Evolutionary conservation across 139 green algal species (phyloP).

Genomic region (Raphidocelis subcapitata): DNA sequence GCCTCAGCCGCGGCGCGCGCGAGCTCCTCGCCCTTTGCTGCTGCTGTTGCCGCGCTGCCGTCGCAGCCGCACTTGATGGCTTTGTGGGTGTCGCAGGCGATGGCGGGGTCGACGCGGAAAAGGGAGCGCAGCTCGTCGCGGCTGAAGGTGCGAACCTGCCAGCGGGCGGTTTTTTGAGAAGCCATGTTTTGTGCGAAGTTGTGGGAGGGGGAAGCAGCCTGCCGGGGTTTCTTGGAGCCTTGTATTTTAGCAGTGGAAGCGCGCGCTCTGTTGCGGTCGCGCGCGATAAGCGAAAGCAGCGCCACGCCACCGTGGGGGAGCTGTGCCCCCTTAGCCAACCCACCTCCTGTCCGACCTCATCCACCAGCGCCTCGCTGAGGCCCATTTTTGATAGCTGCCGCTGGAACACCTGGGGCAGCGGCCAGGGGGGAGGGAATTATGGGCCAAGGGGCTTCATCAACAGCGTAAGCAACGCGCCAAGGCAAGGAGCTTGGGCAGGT

Average conservation of each 20-base stretch:
- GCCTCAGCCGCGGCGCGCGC: neutral
- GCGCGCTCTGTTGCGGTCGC: no score
- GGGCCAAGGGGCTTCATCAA: neutral
- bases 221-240: no score
- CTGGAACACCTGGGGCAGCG: slow-evolving; percentile 77
- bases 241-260: no score
- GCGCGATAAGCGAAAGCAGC: no score
- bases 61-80: slow-evolving; percentile 63
- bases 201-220: no score
- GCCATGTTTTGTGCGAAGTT: no score
- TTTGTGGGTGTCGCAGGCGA: slow-evolving; percentile 55
- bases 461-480: no score
- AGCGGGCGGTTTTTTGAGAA: no score
- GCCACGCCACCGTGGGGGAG: no score
- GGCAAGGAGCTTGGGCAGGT: no score
- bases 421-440: no score
- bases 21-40: slow-evolving; percentile 14
- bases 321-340: no score
- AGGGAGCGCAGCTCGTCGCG: slow-evolving; percentile 51
- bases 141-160: slow-evolving; percentile 48
- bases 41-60: slow-evolving; percentile 14
- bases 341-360: slow-evolving; percentile 34
- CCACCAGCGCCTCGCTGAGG: slow-evolving; percentile 48
- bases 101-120: slow-evolving; percentile 44
- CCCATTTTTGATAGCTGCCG: slow-evolving; percentile 88